Evolutionary conservation across 805 yeast species (phyloP), one percentile per base, ranked within the genome.

Genomic region (Metschnikowia peoriensis): DNA sequence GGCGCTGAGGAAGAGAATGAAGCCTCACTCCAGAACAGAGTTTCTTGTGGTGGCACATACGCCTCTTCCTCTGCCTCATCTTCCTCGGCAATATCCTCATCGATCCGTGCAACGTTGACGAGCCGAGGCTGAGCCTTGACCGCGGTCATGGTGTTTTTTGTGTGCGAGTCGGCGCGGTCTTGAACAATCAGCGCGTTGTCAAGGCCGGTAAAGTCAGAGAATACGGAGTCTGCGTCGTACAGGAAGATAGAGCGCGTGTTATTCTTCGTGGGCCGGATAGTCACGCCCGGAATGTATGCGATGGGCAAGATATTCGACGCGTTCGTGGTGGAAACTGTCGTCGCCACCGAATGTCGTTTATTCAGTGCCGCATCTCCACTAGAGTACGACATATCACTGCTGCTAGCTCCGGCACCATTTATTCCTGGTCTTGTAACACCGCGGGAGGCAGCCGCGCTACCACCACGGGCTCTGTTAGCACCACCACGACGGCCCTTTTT

Each of bases 231-330:
- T 40, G 71, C 56, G 58, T 79, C 72, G 66, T 78, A 62, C 61
- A 76, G 66, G 69, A 79, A 62, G 61, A 80, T 64, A 63, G 78
- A 60, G 64, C 79, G 59, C 59, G 76, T 61, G 69, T 73, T 72
- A 59, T 74, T 72, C 50, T 70, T 70, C 8, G 76, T 73, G 44
- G 81, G 77, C 28, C 86, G 74, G 22, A 83, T 82, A 5, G 91
- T 88, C 43, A 91, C 97, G 38, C 97, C 97, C 0, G 97, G 98
- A 54, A 92, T 89, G 65, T 91, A 92, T 2, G 96, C 96, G 52
- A 93, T 86, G 16, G 97, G 97, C 55, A 92, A 79, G 57, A 92
- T 84, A 67, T 92, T 91, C 12, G 96, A 88, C 4, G 96, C 96
- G 61, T 86, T 83, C 10, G 94, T 85, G 45, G 85, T 76, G 38